Conservation (phyloP, 495 filamentous ascomycete genomes). For the Annulohypoxylon bovei region DNA sequence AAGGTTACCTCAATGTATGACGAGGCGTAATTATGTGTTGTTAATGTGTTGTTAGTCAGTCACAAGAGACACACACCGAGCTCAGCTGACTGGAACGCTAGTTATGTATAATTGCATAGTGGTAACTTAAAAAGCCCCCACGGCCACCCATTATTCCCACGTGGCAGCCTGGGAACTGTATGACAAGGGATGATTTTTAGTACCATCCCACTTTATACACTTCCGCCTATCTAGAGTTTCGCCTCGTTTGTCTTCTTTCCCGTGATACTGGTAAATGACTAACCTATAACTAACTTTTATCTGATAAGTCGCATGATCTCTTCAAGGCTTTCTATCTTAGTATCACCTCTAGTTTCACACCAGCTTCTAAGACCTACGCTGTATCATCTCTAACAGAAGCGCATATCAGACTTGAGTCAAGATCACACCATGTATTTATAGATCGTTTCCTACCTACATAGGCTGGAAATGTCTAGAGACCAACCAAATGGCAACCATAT, state of each 20-base stretch:
- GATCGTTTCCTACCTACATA: background rate
- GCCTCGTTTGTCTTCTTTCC: background rate
- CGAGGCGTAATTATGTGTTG: slow-evolving; percentile 3
- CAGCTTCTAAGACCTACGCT: too few species aligned
- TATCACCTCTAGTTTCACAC: background rate
- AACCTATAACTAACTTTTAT: background rate
- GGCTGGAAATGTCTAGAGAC: background rate
- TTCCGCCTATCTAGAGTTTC: slow-evolving; percentile 7
- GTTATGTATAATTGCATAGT: slow-evolving; percentile 19
- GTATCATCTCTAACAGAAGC: too few species aligned
- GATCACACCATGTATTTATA: background rate
- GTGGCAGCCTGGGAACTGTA: slow-evolving; percentile 19
- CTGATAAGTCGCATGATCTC: background rate
- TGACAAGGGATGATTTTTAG: background rate
- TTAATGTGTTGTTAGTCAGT: background rate
- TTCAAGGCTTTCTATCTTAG: background rate
- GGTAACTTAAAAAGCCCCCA: background rate
- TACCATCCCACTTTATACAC: slow-evolving; percentile 1
- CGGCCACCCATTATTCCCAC: slow-evolving; percentile 26
- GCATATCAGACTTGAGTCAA: background rate
- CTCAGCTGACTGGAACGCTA: slow-evolving; percentile 23
- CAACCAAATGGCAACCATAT: background rate
- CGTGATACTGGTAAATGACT: background rate
- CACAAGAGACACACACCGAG: background rate
- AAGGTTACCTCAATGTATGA: background rate